These are phyloP conservation scores for Alloascoidea africana DNA, from an alignment of 805 yeast genomes.

Conservation along the genomic window DNA sequence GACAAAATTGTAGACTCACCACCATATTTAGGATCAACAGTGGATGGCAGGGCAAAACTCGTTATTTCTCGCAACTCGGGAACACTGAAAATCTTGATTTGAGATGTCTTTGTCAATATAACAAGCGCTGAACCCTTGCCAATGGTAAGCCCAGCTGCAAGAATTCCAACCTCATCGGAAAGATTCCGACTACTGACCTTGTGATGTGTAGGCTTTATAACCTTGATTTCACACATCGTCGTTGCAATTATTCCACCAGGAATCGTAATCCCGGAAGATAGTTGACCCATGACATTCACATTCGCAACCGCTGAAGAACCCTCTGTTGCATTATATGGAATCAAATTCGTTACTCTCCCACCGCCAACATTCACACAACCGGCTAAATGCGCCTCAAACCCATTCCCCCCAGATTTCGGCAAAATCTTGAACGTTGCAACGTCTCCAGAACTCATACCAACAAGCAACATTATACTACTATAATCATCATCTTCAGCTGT, in stretches of 20 bases:
- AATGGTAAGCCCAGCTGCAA: constrained; percentile 32
- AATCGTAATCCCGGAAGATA: constrained; percentile 45
- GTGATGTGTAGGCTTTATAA: constrained; percentile 41
- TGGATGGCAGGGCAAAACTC: constrained; percentile 28
- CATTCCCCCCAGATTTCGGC: constrained; percentile 48
- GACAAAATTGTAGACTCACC: constrained; percentile 27
- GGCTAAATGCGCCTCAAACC: constrained; percentile 39
- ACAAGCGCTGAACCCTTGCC: constrained; percentile 16
- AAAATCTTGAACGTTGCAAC: constrained; percentile 45
- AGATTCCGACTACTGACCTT: constrained; percentile 52
- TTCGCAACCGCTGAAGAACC: constrained; percentile 59
- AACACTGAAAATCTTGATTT: constrained; percentile 24
- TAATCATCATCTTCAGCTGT: constrained; percentile 49
- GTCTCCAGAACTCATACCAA: constrained; percentile 71
- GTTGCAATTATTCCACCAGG: constrained; percentile 46
- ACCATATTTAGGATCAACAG: constrained; percentile 24
- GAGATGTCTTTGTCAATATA: constrained; percentile 9
- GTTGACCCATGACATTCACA: constrained; percentile 35
- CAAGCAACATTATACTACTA: constrained; percentile 56
- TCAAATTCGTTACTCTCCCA: constrained; percentile 35
- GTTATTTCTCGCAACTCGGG: constrained; percentile 52
- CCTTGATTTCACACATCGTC: constrained; percentile 45
- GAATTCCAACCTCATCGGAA: constrained; percentile 27
- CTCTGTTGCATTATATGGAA: constrained; percentile 38
- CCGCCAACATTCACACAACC: constrained; percentile 33